Conservation (phyloP, 345 rosid species). For the Lumnitzera racemosa region DNA sequence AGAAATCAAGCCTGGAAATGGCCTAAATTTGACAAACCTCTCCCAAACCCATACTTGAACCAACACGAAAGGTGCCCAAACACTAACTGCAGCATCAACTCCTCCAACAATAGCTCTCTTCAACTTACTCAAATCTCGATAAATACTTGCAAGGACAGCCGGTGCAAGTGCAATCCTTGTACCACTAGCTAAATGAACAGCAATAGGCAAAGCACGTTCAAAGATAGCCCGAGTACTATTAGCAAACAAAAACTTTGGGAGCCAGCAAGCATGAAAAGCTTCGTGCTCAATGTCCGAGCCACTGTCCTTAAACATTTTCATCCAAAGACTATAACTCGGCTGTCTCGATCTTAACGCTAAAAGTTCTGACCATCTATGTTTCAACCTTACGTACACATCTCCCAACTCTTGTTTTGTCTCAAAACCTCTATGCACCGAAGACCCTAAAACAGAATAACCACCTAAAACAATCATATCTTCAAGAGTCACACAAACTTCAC, state of each 20-base stretch:
- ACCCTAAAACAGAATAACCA: conserved; percentile 40
- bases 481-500: conserved; percentile 43
- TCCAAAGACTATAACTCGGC: background rate
- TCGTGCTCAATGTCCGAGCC: conserved; percentile 30
- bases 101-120: conserved; percentile 9
- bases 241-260: conserved; percentile 24
- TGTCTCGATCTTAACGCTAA: background rate
- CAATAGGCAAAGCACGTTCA: conserved; percentile 12
- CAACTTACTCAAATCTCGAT: conserved; percentile 23
- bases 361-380: conserved; percentile 2
- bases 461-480: conserved; percentile 36
- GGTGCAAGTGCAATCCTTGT: conserved; percentile 39
- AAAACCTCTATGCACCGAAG: conserved; percentile 21
- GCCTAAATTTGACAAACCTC: conserved; percentile 25
- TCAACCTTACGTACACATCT: conserved; percentile 10
- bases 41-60: conserved; percentile 39
- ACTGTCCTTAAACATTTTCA: conserved; percentile 17
- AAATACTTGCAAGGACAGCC: conserved; percentile 30
- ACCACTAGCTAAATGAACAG: conserved; percentile 31
- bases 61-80: conserved; percentile 26
- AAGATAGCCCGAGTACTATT: background rate
- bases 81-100: background rate
- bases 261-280: conserved; percentile 36
- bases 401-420: conserved; percentile 4
- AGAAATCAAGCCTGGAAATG: conserved; percentile 17